Evolutionary conservation across 352 stramenopile genomes (phyloP).

Genomic region (Plasmopara muralis): DNA sequence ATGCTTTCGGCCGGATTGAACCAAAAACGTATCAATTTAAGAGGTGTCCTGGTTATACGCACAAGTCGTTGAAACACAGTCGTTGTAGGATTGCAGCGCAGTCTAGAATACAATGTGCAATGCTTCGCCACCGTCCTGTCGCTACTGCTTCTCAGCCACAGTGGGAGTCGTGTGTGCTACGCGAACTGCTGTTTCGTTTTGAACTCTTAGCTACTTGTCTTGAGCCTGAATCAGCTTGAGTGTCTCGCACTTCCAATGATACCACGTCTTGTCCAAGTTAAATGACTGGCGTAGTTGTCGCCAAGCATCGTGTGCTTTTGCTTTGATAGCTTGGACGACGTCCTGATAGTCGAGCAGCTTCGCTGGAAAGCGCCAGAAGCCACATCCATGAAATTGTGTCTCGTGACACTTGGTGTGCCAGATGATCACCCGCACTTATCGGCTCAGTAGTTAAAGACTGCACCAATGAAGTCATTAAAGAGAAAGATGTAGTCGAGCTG

Average conservation of each 20-base stretch:
- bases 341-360: background rate
- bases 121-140: background rate
- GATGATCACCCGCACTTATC: background rate
- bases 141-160: background rate
- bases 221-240: background rate
- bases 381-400: background rate
- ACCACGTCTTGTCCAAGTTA: background rate
- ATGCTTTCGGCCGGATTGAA: too few relatives aligned
- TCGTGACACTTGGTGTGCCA: background rate
- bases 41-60: background rate
- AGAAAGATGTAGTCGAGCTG: background rate
- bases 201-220: background rate
- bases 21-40: background rate
- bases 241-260: background rate
- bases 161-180: background rate
- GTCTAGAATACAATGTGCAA: background rate
- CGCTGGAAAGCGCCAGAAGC: background rate
- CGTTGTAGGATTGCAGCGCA: background rate
- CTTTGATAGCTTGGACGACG: background rate
- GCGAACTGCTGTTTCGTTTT: background rate
- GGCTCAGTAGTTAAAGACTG: background rate
- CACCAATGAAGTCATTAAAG: background rate
- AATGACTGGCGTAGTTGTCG: background rate
- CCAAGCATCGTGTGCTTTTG: background rate
- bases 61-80: background rate